These are phyloP conservation scores for Tylopilus vinaceipallidus DNA, from an alignment of 768 basidiomycete genomes.

Conservation along the genomic window DNA sequence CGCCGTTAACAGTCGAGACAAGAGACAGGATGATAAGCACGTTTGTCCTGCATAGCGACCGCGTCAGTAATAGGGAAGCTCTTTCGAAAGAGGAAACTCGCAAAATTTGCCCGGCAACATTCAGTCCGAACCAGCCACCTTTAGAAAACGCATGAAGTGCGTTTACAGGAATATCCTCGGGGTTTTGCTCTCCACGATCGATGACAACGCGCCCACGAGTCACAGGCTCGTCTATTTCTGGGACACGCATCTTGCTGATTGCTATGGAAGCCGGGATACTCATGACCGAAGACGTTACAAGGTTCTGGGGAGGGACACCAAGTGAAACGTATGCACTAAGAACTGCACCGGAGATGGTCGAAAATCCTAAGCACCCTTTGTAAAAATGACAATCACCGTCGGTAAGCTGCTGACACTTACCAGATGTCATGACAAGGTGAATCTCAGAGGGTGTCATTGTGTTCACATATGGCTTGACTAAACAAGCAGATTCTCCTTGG, in stretches of 20 bases:
- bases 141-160: constrained; percentile 86
- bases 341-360: constrained; percentile 90
- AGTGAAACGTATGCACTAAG: constrained; percentile 78
- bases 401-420: constrained; percentile 29
- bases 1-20: constrained; percentile 77
- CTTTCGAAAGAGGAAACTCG: constrained; percentile 33
- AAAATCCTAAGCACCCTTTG: constrained; percentile 52
- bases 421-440: constrained; percentile 87
- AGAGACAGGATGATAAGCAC: constrained; percentile 84
- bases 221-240: constrained; percentile 82
- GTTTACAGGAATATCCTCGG: constrained; percentile 62
- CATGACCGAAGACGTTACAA: constrained; percentile 90
- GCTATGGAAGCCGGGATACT: constrained; percentile 93
- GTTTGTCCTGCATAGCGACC: constrained; percentile 52
- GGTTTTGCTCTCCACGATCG: constrained; percentile 66
- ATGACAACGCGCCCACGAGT: constrained; percentile 80
- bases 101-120: constrained; percentile 88
- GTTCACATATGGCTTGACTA: constrained; percentile 82
- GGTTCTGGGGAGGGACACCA: constrained; percentile 76
- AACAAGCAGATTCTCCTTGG: constrained; percentile 84
- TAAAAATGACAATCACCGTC: constrained; percentile 3
- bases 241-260: constrained; percentile 84
- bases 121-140: constrained; percentile 80
- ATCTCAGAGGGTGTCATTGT: constrained; percentile 83
- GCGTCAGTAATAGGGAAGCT: constrained; percentile 7